These are phyloP conservation scores for Physcomitrium patens DNA, from an alignment of 225 moss, liverwort and hornwort species.

Conservation along the genomic window DNA sequence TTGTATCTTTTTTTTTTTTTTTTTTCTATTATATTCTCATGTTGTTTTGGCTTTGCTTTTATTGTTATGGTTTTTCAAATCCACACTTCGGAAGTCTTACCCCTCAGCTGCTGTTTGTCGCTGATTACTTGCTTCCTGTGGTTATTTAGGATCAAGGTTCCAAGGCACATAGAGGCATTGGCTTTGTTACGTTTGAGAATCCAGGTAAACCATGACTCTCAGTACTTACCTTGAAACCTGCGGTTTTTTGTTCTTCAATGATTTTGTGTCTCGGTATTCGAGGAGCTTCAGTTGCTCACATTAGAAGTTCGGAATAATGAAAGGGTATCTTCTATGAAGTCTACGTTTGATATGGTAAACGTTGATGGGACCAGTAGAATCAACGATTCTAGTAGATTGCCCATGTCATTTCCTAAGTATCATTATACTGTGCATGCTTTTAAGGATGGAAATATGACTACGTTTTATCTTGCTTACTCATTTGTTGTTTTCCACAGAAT, in stretches of 20 bases:
- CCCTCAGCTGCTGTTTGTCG: not conserved
- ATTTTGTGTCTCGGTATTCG: not conserved
- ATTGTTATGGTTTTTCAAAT: not conserved
- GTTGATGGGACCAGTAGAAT: not conserved
- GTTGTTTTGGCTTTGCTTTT: no score
- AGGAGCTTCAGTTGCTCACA: not conserved
- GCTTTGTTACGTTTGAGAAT: slow-evolving; percentile 97
- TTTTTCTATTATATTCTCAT: no score
- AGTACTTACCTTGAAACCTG: not conserved
- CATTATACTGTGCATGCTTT: slow-evolving; percentile 4
- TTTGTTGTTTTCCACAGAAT: slow-evolving; percentile 49
- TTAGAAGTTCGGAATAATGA: not conserved
- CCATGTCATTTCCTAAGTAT: not conserved
- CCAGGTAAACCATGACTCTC: slow-evolving; percentile 56
- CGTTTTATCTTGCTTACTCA: slow-evolving; percentile 14
- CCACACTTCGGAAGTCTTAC: not conserved
- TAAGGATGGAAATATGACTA: slow-evolving; percentile 1
- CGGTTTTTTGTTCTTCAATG: no score
- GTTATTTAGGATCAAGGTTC: slow-evolving; percentile 83
- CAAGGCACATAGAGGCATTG: slow-evolving; percentile 93
- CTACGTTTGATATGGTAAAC: slow-evolving; percentile 6
- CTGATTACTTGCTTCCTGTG: slow-evolving; percentile 26
- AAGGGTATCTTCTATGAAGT: slow-evolving; percentile 3
- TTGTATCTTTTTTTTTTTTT: no score
- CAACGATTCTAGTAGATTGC: not conserved